Evolutionary conservation across 1,284 basidiomycete genomes (phyloP), one percentile per base, ranked within the genome.

Genomic region (Pholiota adiposa): DNA sequence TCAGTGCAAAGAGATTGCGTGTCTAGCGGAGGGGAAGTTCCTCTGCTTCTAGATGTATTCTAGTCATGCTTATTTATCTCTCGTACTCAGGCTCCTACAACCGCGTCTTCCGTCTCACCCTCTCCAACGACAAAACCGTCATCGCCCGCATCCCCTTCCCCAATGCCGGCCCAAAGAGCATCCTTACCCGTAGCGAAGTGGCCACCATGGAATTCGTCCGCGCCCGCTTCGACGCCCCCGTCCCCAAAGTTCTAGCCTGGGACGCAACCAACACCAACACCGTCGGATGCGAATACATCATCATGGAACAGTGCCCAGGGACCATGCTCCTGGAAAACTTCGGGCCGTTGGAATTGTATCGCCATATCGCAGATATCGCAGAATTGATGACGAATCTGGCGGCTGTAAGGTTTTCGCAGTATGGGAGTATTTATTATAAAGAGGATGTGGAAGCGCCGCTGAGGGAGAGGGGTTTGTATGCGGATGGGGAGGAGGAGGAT

Each of bases 131-230:
- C 5, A 31, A 31, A 31, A 11, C 4, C 11, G 29, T 31, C 29
- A 11, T 31, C 4, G 29, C 29, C 11, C 29, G 29, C 29, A 31
- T 31, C 11, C 29, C 29, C 5, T 31, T 31, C 29, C 29, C 29
- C 29, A 31, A 31, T 31, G 29, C 29, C 11, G 29, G 29, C 29
- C 29, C 29, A 11, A 31, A 11, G 29, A 12, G 43, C 14, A 65
- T 73, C 29, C 64, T 66, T 33, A 75, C 70, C 3, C 67, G 69
- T 2, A 74, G 72, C 59, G 72, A 76, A 54, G 74, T 75, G 2
- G 74, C 75, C 2, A 76, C 73, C 0, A 70, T 76, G 69, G 68
- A 74, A 54, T 75, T 67, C 51, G 64, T 66, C 11, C 66, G 71
- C 25, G 63, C 58, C 21, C 51, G 61, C 19, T 67, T 74, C 3